These are phyloP conservation scores for Erysimum cheiri DNA, from an alignment of 441 rosid species.

Conservation along the genomic window DNA sequence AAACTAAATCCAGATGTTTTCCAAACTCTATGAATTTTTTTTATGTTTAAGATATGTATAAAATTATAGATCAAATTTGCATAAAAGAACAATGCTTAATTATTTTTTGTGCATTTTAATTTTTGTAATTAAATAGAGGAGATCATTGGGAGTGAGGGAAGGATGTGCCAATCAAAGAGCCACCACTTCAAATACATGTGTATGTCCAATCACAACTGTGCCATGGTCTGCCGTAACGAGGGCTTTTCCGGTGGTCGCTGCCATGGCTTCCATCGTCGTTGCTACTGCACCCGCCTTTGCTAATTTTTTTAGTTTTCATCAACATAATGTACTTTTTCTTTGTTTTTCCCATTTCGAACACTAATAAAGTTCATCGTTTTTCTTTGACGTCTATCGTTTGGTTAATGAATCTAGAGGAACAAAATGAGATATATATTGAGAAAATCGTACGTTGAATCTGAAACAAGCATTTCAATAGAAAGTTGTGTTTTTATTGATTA, in stretches of 20 bases:
- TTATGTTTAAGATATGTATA: background rate
- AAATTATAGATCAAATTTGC: background rate
- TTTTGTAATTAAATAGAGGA: constrained; percentile 34
- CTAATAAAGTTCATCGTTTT: background rate
- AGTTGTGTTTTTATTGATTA: background rate
- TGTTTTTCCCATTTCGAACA: background rate
- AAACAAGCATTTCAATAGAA: background rate
- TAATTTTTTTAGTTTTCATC: background rate
- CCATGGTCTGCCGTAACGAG: constrained; percentile 55
- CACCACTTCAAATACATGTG: constrained; percentile 55
- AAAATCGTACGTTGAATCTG: background rate
- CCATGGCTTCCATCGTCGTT: constrained; percentile 58
- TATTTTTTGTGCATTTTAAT: too few species aligned
- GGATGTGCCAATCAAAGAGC: constrained; percentile 67
- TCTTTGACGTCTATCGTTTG: background rate
- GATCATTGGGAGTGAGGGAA: constrained; percentile 52
- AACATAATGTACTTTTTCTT: constrained; percentile 2
- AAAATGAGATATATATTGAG: background rate
- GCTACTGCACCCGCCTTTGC: constrained; percentile 57
- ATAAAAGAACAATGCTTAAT: background rate
- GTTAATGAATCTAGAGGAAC: background rate
- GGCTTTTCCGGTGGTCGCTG: constrained; percentile 59
- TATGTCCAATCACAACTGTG: constrained; percentile 55
- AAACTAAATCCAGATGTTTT: constrained; percentile 10
- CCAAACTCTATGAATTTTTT: background rate